Percentiles rank a stretch among this genome's conserved stretches.
phyloP scores from a whole-genome alignment of 257 asterid genomes.

The Ehretia macrophylla region DNA sequence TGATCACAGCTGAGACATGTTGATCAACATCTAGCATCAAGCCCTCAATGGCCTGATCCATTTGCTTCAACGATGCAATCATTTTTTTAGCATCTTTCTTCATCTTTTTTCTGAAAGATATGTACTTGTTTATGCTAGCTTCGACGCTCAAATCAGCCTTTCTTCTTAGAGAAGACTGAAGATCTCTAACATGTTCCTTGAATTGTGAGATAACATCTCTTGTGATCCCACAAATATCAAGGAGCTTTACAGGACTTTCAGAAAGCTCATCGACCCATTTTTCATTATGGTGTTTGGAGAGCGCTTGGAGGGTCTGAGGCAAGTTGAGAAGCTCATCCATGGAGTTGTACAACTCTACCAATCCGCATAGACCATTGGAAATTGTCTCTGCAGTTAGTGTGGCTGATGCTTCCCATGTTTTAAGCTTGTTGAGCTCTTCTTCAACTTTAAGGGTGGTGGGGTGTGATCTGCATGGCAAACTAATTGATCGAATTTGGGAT shows the following conservation, averaged over 20 bases:
- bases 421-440: slow-evolving; percentile 21
- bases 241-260: slow-evolving; percentile 11
- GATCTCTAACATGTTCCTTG: slow-evolving; percentile 11
- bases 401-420: background rate
- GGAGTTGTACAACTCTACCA: slow-evolving; percentile 7
- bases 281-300: slow-evolving; percentile 13
- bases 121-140: slow-evolving; percentile 10
- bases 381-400: background rate
- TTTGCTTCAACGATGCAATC: slow-evolving; percentile 19
- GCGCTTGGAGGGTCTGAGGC: slow-evolving; percentile 14
- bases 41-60: slow-evolving; percentile 12
- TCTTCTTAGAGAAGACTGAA: slow-evolving; percentile 8
- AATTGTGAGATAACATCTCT: slow-evolving; percentile 8
- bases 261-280: slow-evolving; percentile 14
- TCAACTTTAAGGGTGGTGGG: slow-evolving; percentile 25
- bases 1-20: slow-evolving; percentile 11
- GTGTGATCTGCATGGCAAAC: slow-evolving; percentile 35
- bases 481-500: slow-evolving; percentile 19
- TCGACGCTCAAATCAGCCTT: slow-evolving; percentile 12
- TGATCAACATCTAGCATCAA: background rate
- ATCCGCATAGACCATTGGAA: slow-evolving; percentile 8
- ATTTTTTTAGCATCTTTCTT: slow-evolving; percentile 21
- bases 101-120: slow-evolving; percentile 23
- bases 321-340: slow-evolving; percentile 14
- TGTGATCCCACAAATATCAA: slow-evolving; percentile 16